Conservation (phyloP, 1,284 basidiomycete species). For the Rhodotorula sp. region DNA sequence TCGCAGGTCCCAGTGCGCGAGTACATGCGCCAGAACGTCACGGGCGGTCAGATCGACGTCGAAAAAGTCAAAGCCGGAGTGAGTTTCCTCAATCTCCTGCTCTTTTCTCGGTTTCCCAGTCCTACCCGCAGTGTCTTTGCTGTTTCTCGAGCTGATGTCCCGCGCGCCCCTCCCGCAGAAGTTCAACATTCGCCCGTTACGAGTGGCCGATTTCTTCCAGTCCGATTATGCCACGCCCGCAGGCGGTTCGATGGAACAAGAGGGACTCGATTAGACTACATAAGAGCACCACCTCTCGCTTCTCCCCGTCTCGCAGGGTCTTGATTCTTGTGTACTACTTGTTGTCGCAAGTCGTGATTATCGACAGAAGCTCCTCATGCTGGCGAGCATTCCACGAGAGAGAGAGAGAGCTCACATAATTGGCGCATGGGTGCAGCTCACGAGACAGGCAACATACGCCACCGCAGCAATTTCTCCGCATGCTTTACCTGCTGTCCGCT, state of each 20-base stretch:
- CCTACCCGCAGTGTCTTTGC: too few species aligned
- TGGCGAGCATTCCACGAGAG: too few species aligned
- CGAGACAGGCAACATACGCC: too few species aligned
- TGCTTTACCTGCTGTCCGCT: too few species aligned
- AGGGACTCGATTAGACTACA: constrained; percentile 1
- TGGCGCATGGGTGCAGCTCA: too few species aligned
- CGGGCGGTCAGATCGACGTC: constrained; percentile 36
- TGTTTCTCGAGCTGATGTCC: too few species aligned
- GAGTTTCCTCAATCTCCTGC: background rate
- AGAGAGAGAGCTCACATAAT: too few species aligned
- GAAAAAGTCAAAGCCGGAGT: constrained; percentile 34
- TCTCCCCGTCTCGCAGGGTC: too few species aligned
- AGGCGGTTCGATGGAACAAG: constrained; percentile 3
- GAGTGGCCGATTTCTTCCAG: constrained; percentile 30
- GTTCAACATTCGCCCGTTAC: constrained; percentile 35
- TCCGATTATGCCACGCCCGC: constrained; percentile 16
- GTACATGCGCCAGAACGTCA: constrained; percentile 57
- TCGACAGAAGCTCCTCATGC: too few species aligned
- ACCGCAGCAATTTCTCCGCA: too few species aligned
- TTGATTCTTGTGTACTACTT: too few species aligned
- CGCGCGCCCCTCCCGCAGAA: constrained; percentile 10
- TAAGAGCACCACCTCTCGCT: background rate
- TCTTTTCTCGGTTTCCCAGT: background rate
- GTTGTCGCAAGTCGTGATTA: too few species aligned
- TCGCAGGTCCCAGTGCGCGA: constrained; percentile 85